phyloP scores from a whole-genome alignment of 805 yeast species.

The Starmerella etchellsii region DNA sequence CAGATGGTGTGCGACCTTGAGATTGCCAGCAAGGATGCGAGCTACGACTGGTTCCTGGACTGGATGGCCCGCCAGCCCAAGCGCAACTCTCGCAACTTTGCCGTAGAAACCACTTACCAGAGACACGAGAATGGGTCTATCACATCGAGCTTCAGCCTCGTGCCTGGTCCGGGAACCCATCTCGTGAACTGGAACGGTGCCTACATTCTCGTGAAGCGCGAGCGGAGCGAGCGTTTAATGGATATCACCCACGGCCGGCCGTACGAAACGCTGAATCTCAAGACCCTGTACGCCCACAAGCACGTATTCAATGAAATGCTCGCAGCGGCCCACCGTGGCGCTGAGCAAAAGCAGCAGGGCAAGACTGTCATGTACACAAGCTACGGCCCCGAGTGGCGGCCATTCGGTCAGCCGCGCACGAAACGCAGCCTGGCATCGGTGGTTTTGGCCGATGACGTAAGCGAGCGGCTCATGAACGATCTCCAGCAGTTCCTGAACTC shows the following conservation, averaged over 20 bases:
- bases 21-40: constrained; percentile 83
- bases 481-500: constrained; percentile 66
- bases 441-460: constrained; percentile 63
- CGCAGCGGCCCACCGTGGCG: constrained; percentile 72
- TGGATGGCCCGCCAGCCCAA: constrained; percentile 86
- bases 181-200: constrained; percentile 76
- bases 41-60: constrained; percentile 86
- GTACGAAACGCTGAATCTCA: constrained; percentile 87
- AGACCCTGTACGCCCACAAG: constrained; percentile 77
- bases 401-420: constrained; percentile 88
- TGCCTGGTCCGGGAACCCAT: constrained; percentile 97
- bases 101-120: constrained; percentile 74
- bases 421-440: constrained; percentile 79
- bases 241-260: constrained; percentile 89
- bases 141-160: constrained; percentile 72
- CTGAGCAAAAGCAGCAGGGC: constrained; percentile 73
- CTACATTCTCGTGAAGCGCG: constrained; percentile 76
- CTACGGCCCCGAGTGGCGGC: constrained; percentile 98
- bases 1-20: constrained; percentile 84
- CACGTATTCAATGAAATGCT: constrained; percentile 54
- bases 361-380: constrained; percentile 87
- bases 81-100: constrained; percentile 66
- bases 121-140: constrained; percentile 92
- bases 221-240: constrained; percentile 75
- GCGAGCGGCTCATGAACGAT: constrained; percentile 52